These are phyloP conservation scores for Xylariaceae sp. DNA, from an alignment of 2,329 filamentous ascomycete species.

Conservation along the genomic window DNA sequence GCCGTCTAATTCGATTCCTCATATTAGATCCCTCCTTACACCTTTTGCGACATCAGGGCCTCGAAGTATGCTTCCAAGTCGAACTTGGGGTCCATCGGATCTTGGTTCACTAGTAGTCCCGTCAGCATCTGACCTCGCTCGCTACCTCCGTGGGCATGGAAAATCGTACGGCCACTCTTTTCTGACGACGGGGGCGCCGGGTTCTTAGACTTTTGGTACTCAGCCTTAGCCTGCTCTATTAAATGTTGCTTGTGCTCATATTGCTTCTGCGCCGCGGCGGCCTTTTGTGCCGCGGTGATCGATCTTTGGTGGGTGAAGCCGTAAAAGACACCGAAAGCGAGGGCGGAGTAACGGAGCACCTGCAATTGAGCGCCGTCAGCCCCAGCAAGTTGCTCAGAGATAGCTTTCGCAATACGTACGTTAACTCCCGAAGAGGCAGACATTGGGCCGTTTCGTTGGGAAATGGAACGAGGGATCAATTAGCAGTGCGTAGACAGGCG, in stretches of 20 bases:
- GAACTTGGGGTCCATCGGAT: slow-evolving; percentile 86
- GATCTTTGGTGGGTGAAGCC: slow-evolving; percentile 90
- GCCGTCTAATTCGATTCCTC: slow-evolving; percentile 31
- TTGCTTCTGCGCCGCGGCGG: slow-evolving; percentile 73
- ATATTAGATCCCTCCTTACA: slow-evolving; percentile 42
- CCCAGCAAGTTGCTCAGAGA: slow-evolving; percentile 7
- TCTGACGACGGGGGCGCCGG: slow-evolving; percentile 41
- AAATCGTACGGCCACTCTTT: slow-evolving; percentile 41
- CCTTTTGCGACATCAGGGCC: slow-evolving; percentile 58
- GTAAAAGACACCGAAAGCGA: slow-evolving; percentile 90
- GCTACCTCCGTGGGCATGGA: slow-evolving; percentile 9
- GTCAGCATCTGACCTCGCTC: slow-evolving; percentile 19
- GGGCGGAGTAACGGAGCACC: slow-evolving; percentile 97
- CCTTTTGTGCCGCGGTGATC: slow-evolving; percentile 72
- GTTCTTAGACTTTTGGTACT: slow-evolving; percentile 78
- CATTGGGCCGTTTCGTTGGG: slow-evolving; percentile 54
- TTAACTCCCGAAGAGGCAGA: slow-evolving; percentile 69
- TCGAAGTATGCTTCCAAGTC: slow-evolving; percentile 86
- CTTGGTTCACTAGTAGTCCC: slow-evolving; percentile 61
- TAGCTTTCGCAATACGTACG: slow-evolving; percentile 50
- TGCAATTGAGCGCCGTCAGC: slow-evolving; percentile 44
- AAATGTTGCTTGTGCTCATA: slow-evolving; percentile 89
- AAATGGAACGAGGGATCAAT: slow-evolving; percentile 25
- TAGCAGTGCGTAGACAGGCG: slow-evolving; percentile 38
- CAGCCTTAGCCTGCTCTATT: slow-evolving; percentile 90